Base-by-base conservation (phyloP, 2,329 filamentous ascomycete genomes). In the Clarireedia paspali region DNA sequence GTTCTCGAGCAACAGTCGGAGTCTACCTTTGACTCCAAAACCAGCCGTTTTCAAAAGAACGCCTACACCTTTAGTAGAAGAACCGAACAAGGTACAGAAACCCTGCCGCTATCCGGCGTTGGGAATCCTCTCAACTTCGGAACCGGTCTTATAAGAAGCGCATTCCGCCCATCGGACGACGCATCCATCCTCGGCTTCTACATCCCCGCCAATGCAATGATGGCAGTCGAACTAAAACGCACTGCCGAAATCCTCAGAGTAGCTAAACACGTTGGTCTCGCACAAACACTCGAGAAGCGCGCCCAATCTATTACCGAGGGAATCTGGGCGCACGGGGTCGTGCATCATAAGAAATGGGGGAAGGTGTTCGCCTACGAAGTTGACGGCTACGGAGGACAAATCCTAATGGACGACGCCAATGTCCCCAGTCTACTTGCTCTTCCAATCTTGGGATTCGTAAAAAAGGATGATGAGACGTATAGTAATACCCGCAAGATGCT, bases 131-230 rank as follows among this genome's bases (percentile, higher is more conserved):
- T 99, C 15, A 91, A 89, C 63, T 79, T 77, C 62, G 89, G 85
- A 17, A 96, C 94, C 0, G 91, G 90, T 0, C 80, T 99, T 1
- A 80, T 97, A 48, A 84, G 94, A 57, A 95, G 89, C 42, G 92
- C 94, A 0, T 99, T 99, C 74, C 82, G 94, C 1, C 94, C 94
- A 4, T 95, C 89, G 61, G 94, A 99, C 66, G 94, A 99, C 70
- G 90, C 94, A 2, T 95, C 91, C 0, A 96, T 94, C 39, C 77
- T 99, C 3, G 91, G 91, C 46, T 99, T 90, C 75, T 89, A 96
- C 69, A 95, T 99, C 63, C 94, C 94, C 0, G 86, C 89, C 39
- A 99, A 99, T 68, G 94, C 94, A 24, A 92, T 95, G 85, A 96
- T 99, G 79, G 85, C 90, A 2, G 88, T 92, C 0, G 91, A 99